A percentile compares a stretch with the other conserved stretches of the same genome.
Evolutionary conservation across 768 basidiomycete species (phyloP).

Genomic region (Strobilomyces echinocephalus): DNA sequence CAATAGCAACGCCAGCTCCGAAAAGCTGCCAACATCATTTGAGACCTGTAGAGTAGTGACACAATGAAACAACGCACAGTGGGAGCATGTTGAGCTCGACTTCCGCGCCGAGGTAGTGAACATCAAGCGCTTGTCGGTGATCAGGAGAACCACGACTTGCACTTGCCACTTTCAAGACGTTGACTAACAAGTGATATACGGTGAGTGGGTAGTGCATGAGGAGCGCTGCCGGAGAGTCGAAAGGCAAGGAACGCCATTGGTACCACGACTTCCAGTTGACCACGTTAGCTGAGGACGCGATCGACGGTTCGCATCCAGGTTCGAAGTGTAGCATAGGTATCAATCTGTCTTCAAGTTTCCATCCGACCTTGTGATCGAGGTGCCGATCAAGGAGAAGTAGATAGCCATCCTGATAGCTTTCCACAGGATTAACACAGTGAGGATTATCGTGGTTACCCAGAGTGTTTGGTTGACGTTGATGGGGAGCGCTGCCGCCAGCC

Average conservation of each 20-base stretch:
- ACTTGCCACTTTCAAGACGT: constrained; percentile 31
- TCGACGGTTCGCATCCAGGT: constrained; percentile 23
- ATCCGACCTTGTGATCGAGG: constrained; percentile 31
- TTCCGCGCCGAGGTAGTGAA: constrained; percentile 39
- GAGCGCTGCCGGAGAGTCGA: constrained; percentile 40
- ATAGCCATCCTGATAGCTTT: constrained; percentile 32
- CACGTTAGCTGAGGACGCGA: constrained; percentile 27
- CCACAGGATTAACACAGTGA: constrained; percentile 7
- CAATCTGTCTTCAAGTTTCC: constrained; percentile 34
- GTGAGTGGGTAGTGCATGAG: constrained; percentile 43
- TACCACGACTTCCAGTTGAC: constrained; percentile 43
- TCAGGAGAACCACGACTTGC: constrained; percentile 18
- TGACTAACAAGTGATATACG: constrained; percentile 35
- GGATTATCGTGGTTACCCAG: constrained; percentile 1
- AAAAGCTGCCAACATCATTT: constrained; percentile 31
- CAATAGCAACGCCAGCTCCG: constrained; percentile 42
- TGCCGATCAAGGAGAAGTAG: constrained; percentile 29
- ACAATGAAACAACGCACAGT: constrained; percentile 27
- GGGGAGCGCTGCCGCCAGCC: constrained; percentile 32
- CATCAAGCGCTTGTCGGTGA: constrained; percentile 25
- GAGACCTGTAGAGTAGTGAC: not conserved
- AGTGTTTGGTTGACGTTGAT: constrained; percentile 22
- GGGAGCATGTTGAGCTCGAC: constrained; percentile 39
- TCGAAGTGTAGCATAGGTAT: constrained; percentile 33
- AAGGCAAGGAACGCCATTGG: constrained; percentile 41